Base-by-base conservation (phyloP, 352 stramenopile species). In the Phytophthora megakarya region DNA sequence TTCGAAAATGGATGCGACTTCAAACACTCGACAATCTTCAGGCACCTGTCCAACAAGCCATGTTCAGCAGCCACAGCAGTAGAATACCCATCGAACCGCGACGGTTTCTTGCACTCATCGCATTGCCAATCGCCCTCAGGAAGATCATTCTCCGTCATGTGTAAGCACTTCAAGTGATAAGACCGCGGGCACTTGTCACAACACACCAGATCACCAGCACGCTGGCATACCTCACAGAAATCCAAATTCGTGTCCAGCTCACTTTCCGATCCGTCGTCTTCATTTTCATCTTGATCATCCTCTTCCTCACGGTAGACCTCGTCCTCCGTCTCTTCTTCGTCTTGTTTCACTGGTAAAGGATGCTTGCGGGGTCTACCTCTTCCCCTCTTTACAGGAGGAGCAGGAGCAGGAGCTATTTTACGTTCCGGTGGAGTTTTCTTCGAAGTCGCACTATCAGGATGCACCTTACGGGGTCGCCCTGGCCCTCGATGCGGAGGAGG, bases 141-240 rank as follows among this genome's bases (percentile, higher is more conserved):
- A 6, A 95, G 64, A 35, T 95, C 84, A 43, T 75, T 81, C 52
- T 93, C 80, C 6, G 62, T 76, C 73, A 93, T 81, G 19, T 82
- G 67, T 23, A 94, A 44, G 54, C 95, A 98, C 26, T 84, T 80
- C 23, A 90, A 43, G 61, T 98, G 95, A 81, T 94, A 98, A 33
- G 91, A 93, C 21, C 93, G 80, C 6, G 93, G 93, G 51, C 95
- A 98, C 26, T 89, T 84, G 40, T 95, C 89, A 60, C 95, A 98
- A 62, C 85, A 97, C 6, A 97, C 77, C 1, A 97, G 56, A 61
- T 96, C 86, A n/a, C 90, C 92, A 22, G 79, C 80, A 9, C 75
- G 74, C 13, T 81, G 64, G 58, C 95, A 98, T 3, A 95, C 77
- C 61, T 89, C 84, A 53, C 86, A 95, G 46, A 88, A 95, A 65